Evolutionary conservation across 129 eudicot species (phyloP), one percentile per base, ranked within the genome.

Genomic region (Arctium minus): DNA sequence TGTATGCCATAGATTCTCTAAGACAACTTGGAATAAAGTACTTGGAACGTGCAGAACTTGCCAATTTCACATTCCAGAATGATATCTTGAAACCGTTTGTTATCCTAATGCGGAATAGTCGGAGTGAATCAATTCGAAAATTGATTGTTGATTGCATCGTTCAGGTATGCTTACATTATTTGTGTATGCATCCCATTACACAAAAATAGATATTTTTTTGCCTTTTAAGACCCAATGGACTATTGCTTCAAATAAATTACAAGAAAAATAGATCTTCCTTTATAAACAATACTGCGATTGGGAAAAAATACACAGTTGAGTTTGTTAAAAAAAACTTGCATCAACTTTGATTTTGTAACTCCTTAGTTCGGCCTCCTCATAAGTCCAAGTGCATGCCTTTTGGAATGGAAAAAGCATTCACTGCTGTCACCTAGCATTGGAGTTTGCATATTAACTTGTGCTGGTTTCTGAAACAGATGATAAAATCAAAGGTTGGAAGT

Each of bases 31-130:
- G 91, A 46, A 88, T 92, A 90, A 94, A 94, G 79, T 94, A 94
- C 87, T 87, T 94, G 87, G 98, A 94, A 87, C 98, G 97, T 48
- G 90, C 84, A 37, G 98, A 94, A 82, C 97, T 94, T 73, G 90
- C 94, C 60, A 94, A 93, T 86, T 92, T 91, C 81, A 92, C 96
- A 53, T 94, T 92, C 90, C 98, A 94, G 85, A 94, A 94, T 89
- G 98, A 94, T 81, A 92, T 94, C 76, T 85, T 94, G 77, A 92
- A 89, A 84, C 98, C 98, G 38, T 94, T 94, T 89, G 97, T 94
- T 71, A 79, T 89, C 84, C 89, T 94, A 68, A 89, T 94, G 89
- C 87, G 96, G 72, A 88, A 84, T 74, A 87, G 94, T 82, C 87
- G 84, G 75, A 92, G 88, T 79, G 97, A 94, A 86, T 73, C 89